These are phyloP conservation scores for Penicillium alfredii DNA, from an alignment of 495 filamentous ascomycete species.

Conservation along the genomic window DNA sequence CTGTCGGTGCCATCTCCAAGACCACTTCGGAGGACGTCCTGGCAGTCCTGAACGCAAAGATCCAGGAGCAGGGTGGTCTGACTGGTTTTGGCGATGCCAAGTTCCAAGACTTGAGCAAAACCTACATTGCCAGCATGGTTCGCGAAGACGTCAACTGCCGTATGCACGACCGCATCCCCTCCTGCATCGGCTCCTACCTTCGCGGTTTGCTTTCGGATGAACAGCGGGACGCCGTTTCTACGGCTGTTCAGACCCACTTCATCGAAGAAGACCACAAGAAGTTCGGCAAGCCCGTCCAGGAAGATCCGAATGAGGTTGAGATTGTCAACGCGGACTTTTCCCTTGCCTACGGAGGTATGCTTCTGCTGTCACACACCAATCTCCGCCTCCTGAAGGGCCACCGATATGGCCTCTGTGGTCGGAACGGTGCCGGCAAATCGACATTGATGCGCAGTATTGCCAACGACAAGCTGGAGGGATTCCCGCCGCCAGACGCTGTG, in stretches of 20 bases:
- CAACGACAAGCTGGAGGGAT: constrained; percentile 91
- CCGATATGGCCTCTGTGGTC: constrained; percentile 91
- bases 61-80: constrained; percentile 62
- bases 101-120: constrained; percentile 60
- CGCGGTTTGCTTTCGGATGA: constrained; percentile 57
- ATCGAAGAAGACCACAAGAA: constrained; percentile 79
- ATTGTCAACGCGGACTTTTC: constrained; percentile 99
- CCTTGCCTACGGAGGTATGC: constrained; percentile 96
- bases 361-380: constrained; percentile 93
- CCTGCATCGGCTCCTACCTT: constrained; percentile 66
- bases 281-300: constrained; percentile 76
- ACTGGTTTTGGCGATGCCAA: constrained; percentile 52
- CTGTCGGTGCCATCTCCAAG: constrained; percentile 55
- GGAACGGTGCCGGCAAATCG: constrained; percentile 97
- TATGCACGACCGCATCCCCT: constrained; percentile 62
- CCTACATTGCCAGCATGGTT: constrained; percentile 79
- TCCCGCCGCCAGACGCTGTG: constrained; percentile 83
- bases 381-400: constrained; percentile 91
- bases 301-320: constrained; percentile 80
- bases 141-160: constrained; percentile 85
- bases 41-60: constrained; percentile 63
- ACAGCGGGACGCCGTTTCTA: constrained; percentile 54
- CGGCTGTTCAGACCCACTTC: constrained; percentile 63
- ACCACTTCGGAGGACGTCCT: constrained; percentile 73
- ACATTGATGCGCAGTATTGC: constrained; percentile 97